A percentile compares a stretch with the other conserved stretches of the same genome.
Conservation (phyloP, 2,329 filamentous ascomycete genomes). For the Aureobasidium sp. region DNA sequence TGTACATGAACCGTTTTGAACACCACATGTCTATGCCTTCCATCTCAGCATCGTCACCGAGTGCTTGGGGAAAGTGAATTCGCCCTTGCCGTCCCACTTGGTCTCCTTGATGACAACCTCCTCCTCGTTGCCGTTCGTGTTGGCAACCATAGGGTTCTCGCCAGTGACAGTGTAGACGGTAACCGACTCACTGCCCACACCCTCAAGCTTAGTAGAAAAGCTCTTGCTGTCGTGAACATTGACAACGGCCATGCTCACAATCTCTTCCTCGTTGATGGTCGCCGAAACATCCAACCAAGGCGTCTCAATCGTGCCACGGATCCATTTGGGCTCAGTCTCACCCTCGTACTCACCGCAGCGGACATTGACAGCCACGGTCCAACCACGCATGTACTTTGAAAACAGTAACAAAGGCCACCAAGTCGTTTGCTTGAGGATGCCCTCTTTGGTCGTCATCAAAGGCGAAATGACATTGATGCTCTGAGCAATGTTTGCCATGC, state of each 20-base stretch:
- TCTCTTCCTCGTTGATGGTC: constrained; percentile 51
- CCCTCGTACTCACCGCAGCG: constrained; percentile 58
- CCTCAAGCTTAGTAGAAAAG: constrained; percentile 54
- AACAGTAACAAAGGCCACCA: constrained; percentile 70
- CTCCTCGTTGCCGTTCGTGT: constrained; percentile 56
- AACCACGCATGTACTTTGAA: constrained; percentile 65
- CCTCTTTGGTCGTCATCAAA: constrained; percentile 61
- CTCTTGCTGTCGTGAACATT: constrained; percentile 58
- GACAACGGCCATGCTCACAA: constrained; percentile 61
- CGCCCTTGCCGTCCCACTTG: constrained; percentile 56
- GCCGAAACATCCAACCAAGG: constrained; percentile 66
- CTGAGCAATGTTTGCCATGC: constrained; percentile 75
- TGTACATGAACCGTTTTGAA: background rate
- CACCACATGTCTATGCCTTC: constrained; percentile 10
- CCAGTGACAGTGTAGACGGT: constrained; percentile 59
- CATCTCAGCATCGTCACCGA: constrained; percentile 19
- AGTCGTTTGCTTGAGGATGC: constrained; percentile 63
- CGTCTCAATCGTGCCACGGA: constrained; percentile 58
- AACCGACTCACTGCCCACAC: constrained; percentile 46
- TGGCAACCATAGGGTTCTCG: constrained; percentile 49
- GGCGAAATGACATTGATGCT: constrained; percentile 72
- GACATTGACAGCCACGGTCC: constrained; percentile 60
- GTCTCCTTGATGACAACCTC: constrained; percentile 55
- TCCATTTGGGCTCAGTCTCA: constrained; percentile 58
- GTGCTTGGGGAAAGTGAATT: constrained; percentile 57